Conservation (phyloP, 495 filamentous ascomycete species). For the Annulohypoxylon stygium region DNA sequence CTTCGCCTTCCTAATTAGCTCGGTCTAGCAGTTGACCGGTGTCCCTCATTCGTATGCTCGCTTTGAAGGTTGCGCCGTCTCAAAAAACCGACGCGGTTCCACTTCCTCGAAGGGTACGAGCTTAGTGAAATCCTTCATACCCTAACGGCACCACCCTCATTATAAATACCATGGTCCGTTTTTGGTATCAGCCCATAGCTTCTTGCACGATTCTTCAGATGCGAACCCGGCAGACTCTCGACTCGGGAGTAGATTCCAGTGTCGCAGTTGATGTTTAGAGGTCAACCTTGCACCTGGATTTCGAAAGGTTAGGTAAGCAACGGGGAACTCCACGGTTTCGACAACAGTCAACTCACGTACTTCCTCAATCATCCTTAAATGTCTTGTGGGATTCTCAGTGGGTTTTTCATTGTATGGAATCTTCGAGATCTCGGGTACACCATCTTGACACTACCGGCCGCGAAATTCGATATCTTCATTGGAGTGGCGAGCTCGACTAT, state of each 20-base stretch:
- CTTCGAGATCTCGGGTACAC: slow-evolving; percentile 16
- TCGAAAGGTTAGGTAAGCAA: neutral
- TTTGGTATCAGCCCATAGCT: neutral
- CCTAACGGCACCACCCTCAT: neutral
- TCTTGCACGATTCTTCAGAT: neutral
- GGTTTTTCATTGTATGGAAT: slow-evolving; percentile 3
- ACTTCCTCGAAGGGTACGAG: neutral
- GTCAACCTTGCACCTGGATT: neutral
- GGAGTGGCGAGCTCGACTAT: slow-evolving; percentile 27
- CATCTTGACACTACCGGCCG: slow-evolving; percentile 36
- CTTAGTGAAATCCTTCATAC: neutral
- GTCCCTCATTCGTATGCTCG: neutral
- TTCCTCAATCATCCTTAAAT: neutral
- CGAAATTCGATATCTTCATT: slow-evolving; percentile 36
- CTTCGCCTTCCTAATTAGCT: neutral
- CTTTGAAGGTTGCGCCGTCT: neutral
- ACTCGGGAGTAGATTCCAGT: neutral
- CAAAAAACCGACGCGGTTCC: neutral
- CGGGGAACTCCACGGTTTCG: neutral
- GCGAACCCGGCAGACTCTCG: neutral
- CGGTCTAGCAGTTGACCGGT: neutral
- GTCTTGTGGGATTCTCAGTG: neutral
- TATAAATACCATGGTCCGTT: neutral
- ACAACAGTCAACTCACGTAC: slow-evolving; percentile 4
- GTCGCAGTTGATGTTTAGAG: neutral